A percentile compares a stretch with the other conserved stretches of the same genome.
Conservation (phyloP, 371 early-diverging fungal genomes). For the Lichtheimia hyalospora region DNA sequence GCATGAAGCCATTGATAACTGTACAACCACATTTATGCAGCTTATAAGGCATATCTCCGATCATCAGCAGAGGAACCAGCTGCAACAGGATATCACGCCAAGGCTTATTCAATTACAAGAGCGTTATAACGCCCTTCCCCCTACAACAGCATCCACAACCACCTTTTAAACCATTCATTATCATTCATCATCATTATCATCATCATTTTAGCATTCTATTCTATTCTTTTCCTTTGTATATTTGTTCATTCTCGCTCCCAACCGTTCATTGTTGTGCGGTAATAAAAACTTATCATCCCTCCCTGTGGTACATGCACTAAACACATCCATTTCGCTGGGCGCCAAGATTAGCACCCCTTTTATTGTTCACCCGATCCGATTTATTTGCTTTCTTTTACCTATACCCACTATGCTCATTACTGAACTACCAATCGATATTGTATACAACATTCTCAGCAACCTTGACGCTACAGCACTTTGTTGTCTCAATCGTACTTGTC, state of each 20-base stretch:
- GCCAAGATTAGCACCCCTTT: no score
- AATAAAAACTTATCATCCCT: no score
- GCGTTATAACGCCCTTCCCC: conserved; percentile 24
- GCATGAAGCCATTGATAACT: conserved; percentile 35
- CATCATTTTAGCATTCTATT: background rate
- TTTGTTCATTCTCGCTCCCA: background rate
- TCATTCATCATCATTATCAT: background rate
- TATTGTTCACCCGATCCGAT: no score
- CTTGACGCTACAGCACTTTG: conserved; percentile 25
- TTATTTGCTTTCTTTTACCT: no score
- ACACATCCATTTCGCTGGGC: no score
- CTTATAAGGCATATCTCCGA: conserved; percentile 22
- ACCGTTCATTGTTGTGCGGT: background rate
- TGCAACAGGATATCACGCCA: conserved; percentile 29
- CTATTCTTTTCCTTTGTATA: no score
- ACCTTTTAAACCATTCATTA: background rate
- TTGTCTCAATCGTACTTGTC: conserved; percentile 19
- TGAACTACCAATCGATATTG: conserved; percentile 21
- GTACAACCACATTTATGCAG: conserved; percentile 22
- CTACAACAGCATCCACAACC: background rate
- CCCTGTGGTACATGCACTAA: no score
- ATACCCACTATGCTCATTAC: conserved; percentile 4
- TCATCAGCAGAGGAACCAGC: conserved; percentile 12
- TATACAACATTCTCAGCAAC: conserved; percentile 25
- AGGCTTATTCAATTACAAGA: conserved; percentile 26